Evolutionary conservation across 1,284 basidiomycete species (phyloP).

Genomic region (Leccinum griseonigrum): DNA sequence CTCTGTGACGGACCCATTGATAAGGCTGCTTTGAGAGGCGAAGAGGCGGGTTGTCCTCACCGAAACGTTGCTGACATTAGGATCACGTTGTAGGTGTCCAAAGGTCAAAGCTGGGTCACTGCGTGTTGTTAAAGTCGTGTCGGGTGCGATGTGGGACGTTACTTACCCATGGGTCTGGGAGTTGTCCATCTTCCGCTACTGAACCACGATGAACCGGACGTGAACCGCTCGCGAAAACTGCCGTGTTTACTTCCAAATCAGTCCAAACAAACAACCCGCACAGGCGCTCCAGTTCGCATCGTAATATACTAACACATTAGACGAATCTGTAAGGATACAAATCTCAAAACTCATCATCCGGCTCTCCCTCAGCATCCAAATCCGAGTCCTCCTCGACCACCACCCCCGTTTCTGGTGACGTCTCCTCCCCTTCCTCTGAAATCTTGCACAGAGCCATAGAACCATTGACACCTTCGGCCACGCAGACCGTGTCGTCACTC

Average conservation of each 20-base stretch:
- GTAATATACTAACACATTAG: constrained; percentile 17
- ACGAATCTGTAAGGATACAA: constrained; percentile 23
- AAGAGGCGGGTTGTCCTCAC: constrained; percentile 16
- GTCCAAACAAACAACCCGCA: constrained; percentile 24
- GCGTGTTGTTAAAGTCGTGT: neutral
- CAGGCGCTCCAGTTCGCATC: constrained; percentile 20
- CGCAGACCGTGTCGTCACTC: constrained; percentile 52
- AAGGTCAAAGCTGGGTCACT: constrained; percentile 34
- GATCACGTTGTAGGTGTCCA: constrained; percentile 36
- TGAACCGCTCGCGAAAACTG: constrained; percentile 35
- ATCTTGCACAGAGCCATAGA: constrained; percentile 22
- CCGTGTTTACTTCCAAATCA: constrained; percentile 16
- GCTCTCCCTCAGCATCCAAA: constrained; percentile 40
- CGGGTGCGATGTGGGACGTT: constrained; percentile 9
- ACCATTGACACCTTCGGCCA: constrained; percentile 15
- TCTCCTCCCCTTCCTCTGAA: constrained; percentile 18
- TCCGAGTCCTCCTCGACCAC: constrained; percentile 32
- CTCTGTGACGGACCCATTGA: constrained; percentile 23
- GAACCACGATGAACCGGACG: constrained; percentile 37
- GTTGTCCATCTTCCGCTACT: constrained; percentile 30
- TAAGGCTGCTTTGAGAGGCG: neutral
- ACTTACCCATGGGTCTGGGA: constrained; percentile 36
- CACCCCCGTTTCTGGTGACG: constrained; percentile 7
- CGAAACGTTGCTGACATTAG: constrained; percentile 35
- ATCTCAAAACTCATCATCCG: constrained; percentile 35